Conservation (phyloP, 352 stramenopile species). For the Pythium chondricola region DNA sequence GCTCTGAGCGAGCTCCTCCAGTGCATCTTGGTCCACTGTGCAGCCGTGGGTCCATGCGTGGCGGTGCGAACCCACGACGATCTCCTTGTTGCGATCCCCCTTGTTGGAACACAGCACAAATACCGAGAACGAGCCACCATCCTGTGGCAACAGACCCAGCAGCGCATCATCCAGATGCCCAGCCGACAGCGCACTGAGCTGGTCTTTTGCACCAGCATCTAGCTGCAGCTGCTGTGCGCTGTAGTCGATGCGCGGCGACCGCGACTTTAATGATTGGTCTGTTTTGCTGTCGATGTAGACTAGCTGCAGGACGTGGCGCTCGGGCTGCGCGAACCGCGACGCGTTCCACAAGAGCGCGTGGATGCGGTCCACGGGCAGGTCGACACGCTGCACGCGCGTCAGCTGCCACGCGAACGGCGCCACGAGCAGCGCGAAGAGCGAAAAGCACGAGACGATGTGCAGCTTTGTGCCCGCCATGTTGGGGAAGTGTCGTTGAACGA, state of each 20-base stretch:
- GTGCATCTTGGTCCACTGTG: slow-evolving; percentile 10
- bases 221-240: neutral
- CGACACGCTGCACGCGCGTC: slow-evolving; percentile 59
- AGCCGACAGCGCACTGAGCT: neutral
- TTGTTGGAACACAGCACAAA: slow-evolving; percentile 12
- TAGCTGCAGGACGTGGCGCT: slow-evolving; percentile 10
- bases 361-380: slow-evolving; percentile 50
- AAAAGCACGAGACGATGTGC: slow-evolving; percentile 69
- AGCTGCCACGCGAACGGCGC: slow-evolving; percentile 58
- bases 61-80: slow-evolving; percentile 54
- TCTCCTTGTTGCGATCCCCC: neutral
- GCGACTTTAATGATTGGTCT: neutral
- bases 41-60: slow-evolving; percentile 51
- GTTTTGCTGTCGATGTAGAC: neutral
- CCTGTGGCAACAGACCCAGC: slow-evolving; percentile 1
- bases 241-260: neutral
- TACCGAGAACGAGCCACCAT: slow-evolving; percentile 12
- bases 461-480: slow-evolving; percentile 69
- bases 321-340: slow-evolving; percentile 22
- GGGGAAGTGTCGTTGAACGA: neutral
- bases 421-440: slow-evolving; percentile 58
- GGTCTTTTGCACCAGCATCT: neutral
- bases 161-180: slow-evolving; percentile 27
- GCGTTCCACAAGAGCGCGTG: slow-evolving; percentile 29
- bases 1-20: slow-evolving; percentile 30